phyloP scores from a whole-genome alignment of 1,284 basidiomycete genomes.

The Ceratobasidium sp. region DNA sequence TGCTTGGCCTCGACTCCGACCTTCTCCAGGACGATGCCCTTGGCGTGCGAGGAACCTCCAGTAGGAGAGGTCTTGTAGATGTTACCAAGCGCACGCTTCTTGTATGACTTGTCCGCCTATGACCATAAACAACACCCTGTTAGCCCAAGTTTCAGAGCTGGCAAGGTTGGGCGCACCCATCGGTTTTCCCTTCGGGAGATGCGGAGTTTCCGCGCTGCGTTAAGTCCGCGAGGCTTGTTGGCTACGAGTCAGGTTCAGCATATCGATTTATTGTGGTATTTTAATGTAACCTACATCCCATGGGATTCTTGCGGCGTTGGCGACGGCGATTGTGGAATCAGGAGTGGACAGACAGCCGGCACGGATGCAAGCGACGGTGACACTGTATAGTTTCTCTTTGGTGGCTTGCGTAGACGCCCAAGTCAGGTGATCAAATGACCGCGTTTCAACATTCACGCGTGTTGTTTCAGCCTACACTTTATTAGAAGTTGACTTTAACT shows the following conservation, averaged over 20 bases:
- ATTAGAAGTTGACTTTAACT: conserved; percentile 24
- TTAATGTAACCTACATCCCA: conserved; percentile 53
- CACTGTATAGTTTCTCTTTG: neutral
- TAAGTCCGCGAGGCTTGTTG: conserved; percentile 99
- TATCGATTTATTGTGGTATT: neutral
- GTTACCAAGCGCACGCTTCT: conserved; percentile 99
- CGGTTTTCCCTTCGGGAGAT: conserved; percentile 94
- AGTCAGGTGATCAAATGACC: conserved; percentile 3
- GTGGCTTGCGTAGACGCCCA: conserved; percentile 28
- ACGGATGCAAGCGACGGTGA: conserved; percentile 38
- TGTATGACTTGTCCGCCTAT: conserved; percentile 98
- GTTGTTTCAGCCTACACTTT: conserved; percentile 11
- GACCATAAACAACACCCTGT: conserved; percentile 15
- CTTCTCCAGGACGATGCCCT: conserved; percentile 99
- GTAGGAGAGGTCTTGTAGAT: conserved; percentile 99
- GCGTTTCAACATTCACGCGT: conserved; percentile 16
- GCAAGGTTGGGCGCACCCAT: conserved; percentile 70
- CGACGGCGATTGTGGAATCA: conserved; percentile 40
- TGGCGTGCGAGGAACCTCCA: conserved; percentile 99
- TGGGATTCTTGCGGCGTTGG: conserved; percentile 49
- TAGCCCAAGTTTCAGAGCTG: conserved; percentile 15
- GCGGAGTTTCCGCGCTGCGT: conserved; percentile 98
- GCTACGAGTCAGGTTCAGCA: conserved; percentile 50
- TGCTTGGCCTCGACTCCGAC: conserved; percentile 94
- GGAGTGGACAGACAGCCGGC: conserved; percentile 17